phyloP scores from a whole-genome alignment of 805 yeast species.

The Candida patagonica region DNA sequence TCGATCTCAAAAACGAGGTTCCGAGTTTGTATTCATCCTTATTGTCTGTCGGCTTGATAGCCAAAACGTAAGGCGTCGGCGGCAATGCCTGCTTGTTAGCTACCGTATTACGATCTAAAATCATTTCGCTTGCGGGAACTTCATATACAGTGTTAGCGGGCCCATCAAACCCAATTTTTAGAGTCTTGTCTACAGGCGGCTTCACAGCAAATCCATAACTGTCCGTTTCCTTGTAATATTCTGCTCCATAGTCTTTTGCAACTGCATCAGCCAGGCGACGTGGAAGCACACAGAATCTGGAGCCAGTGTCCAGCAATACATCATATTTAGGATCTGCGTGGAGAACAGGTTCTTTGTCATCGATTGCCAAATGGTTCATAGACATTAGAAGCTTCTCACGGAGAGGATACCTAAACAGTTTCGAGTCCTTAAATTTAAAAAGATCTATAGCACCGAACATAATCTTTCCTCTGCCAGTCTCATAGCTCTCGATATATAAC shows the following conservation, averaged over 20 bases:
- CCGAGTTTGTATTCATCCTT: slow-evolving; percentile 39
- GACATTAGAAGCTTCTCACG: slow-evolving; percentile 12
- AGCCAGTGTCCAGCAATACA: slow-evolving; percentile 15
- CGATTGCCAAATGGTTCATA: slow-evolving; percentile 6
- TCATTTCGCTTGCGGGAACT: slow-evolving; percentile 15
- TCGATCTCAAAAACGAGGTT: slow-evolving; percentile 53
- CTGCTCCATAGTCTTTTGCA: slow-evolving; percentile 4
- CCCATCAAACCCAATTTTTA: too few species aligned
- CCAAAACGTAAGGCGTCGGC: slow-evolving; percentile 8
- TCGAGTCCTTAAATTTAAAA: slow-evolving; percentile 11
- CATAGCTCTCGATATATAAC: slow-evolving; percentile 32
- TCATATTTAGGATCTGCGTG: neutral
- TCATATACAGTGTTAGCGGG: slow-evolving; percentile 13
- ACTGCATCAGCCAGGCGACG: slow-evolving; percentile 3
- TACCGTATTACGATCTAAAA: slow-evolving; percentile 8
- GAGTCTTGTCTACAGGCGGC: too few species aligned
- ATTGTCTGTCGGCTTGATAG: slow-evolving; percentile 8
- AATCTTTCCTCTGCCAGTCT: slow-evolving; percentile 28
- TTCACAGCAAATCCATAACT: slow-evolving; percentile 4
- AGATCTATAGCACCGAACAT: slow-evolving; percentile 15
- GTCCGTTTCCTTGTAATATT: slow-evolving; percentile 3
- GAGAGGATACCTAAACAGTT: slow-evolving; percentile 24
- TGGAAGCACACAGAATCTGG: slow-evolving; percentile 16
- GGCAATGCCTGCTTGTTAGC: neutral
- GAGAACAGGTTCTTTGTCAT: slow-evolving; percentile 9